Conservation (phyloP, 208 protist genomes). For the Strigomonas galati region DNA sequence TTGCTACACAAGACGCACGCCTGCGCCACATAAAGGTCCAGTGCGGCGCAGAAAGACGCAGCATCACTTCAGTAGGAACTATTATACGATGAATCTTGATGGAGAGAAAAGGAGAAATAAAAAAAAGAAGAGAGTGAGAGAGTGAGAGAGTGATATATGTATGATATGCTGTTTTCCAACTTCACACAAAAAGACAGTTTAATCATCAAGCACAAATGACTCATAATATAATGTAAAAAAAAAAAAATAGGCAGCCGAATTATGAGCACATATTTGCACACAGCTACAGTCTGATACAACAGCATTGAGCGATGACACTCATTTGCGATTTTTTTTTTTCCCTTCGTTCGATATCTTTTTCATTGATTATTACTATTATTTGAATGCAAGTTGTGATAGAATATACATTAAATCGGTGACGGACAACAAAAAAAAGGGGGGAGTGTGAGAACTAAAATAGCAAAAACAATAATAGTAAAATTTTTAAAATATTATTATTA, state of each 20-base stretch:
- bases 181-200: neutral
- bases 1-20: too few relatives aligned
- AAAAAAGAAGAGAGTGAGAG: neutral
- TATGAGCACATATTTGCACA: too few relatives aligned
- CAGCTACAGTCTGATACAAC: too few relatives aligned
- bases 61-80: neutral
- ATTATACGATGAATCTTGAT: neutral
- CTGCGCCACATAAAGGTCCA: too few relatives aligned
- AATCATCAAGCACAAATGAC: neutral
- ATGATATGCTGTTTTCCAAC: too few relatives aligned
- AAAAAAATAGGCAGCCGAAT: too few relatives aligned
- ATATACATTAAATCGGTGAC: too few relatives aligned
- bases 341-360: neutral
- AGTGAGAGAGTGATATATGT: too few relatives aligned
- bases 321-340: too few relatives aligned
- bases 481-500: too few relatives aligned
- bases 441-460: constrained; percentile 6
- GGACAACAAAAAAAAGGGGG: constrained; percentile 2
- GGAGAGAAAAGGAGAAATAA: neutral
- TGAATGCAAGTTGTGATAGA: too few relatives aligned
- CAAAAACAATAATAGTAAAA: neutral
- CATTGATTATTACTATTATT: neutral
- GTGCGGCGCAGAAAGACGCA: neutral
- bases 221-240: neutral
- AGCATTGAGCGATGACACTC: too few relatives aligned